Evolutionary conservation across 148 eudicot species (phyloP).

Genomic region (Camellia granthamiana): DNA sequence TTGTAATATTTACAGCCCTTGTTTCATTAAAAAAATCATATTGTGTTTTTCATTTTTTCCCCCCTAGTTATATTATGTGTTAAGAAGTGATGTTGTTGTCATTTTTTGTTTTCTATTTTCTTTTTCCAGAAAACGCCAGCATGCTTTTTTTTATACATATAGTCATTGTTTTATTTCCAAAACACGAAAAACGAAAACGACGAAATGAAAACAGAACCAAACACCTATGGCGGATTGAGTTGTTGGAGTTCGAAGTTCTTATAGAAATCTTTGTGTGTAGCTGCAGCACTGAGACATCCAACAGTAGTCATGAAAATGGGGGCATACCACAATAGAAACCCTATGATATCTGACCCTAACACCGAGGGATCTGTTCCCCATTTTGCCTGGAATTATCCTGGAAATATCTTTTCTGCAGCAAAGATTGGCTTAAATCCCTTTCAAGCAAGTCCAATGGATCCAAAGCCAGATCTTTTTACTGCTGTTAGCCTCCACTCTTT

Average conservation of each 20-base stretch:
- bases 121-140: neutral
- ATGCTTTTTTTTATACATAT: neutral
- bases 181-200: no score
- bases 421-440: slow-evolving; percentile 29
- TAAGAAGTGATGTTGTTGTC: neutral
- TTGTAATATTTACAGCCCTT: neutral
- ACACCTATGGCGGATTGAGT: neutral
- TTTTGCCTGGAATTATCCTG: slow-evolving; percentile 39
- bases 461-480: slow-evolving; percentile 20
- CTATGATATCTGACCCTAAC: slow-evolving; percentile 37
- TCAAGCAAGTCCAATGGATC: slow-evolving; percentile 29
- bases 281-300: slow-evolving; percentile 8
- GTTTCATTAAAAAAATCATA: neutral
- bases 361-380: slow-evolving; percentile 31
- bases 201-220: neutral
- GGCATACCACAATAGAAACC: slow-evolving; percentile 33
- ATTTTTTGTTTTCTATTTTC: neutral
- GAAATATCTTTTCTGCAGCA: slow-evolving; percentile 22
- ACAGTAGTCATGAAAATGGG: slow-evolving; percentile 24
- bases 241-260: neutral
- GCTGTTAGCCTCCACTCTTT: slow-evolving; percentile 42
- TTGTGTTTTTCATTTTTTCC: neutral
- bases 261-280: slow-evolving; percentile 4
- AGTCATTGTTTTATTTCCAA: no score
- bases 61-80: neutral